These are phyloP conservation scores for Chrysoporthe cubensis DNA, from an alignment of 2,329 filamentous ascomycete species.

Conservation along the genomic window DNA sequence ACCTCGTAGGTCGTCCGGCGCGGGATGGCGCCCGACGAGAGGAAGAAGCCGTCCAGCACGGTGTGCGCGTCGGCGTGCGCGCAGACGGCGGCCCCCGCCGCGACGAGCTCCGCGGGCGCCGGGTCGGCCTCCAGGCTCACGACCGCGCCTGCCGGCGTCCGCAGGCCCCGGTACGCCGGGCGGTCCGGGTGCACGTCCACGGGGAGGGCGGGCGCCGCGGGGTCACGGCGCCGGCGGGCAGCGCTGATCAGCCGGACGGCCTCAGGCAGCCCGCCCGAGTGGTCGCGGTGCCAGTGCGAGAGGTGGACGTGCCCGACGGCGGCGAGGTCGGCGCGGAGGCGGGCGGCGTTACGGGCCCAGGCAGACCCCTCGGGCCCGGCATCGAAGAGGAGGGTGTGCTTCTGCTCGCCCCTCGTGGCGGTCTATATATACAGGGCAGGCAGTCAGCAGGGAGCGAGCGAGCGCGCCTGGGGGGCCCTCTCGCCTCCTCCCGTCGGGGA, in stretches of 20 bases:
- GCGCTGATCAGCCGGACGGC: slow-evolving; percentile 53
- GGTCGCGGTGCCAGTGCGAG: slow-evolving; percentile 60
- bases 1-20: slow-evolving; percentile 53
- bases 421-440: slow-evolving; percentile 39
- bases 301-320: slow-evolving; percentile 52
- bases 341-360: slow-evolving; percentile 53
- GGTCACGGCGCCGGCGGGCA: slow-evolving; percentile 35
- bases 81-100: slow-evolving; percentile 45
- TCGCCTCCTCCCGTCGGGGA: too few species aligned
- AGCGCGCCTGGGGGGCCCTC: too few species aligned
- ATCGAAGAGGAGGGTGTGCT: slow-evolving; percentile 56
- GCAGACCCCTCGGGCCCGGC: slow-evolving; percentile 55
- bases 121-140: slow-evolving; percentile 58
- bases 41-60: slow-evolving; percentile 53
- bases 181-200: slow-evolving; percentile 58
- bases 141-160: slow-evolving; percentile 40
- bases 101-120: slow-evolving; percentile 50
- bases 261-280: slow-evolving; percentile 54
- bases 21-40: slow-evolving; percentile 58
- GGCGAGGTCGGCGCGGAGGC: slow-evolving; percentile 47
- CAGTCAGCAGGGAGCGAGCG: neutral
- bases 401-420: slow-evolving; percentile 46
- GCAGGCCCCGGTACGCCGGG: slow-evolving; percentile 54
- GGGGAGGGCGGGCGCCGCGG: slow-evolving; percentile 35
- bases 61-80: slow-evolving; percentile 47